Evolutionary conservation across 345 rosid species (phyloP).

Genomic region (Populus simonii): DNA sequence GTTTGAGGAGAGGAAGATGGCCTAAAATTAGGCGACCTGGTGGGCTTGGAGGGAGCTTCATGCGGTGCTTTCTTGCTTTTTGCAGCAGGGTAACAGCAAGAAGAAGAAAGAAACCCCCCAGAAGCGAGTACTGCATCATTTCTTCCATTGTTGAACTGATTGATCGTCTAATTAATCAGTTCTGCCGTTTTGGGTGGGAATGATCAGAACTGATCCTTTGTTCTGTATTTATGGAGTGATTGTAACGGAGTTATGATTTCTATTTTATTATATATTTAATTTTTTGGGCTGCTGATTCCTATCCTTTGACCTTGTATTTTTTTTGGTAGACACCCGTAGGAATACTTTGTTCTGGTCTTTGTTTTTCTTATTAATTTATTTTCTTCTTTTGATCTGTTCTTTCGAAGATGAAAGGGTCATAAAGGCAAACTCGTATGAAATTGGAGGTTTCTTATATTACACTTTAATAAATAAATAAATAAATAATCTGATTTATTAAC

Average conservation of each 20-base stretch:
- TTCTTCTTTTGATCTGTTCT: too few relatives aligned
- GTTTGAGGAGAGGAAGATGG: conserved; percentile 19
- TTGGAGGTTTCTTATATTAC: too few relatives aligned
- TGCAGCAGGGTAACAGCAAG: neutral
- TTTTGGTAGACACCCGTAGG: too few relatives aligned
- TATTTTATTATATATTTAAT: neutral
- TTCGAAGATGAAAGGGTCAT: too few relatives aligned
- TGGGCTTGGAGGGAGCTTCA: conserved; percentile 16
- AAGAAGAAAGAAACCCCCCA: neutral
- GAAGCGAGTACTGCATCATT: neutral
- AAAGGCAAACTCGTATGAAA: too few relatives aligned
- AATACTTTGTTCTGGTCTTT: neutral
- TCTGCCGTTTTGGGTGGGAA: neutral
- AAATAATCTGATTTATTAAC: too few relatives aligned
- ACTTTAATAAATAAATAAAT: too few relatives aligned
- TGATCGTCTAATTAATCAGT: neutral
- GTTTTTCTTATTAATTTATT: neutral
- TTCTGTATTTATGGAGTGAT: neutral
- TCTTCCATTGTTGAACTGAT: conserved; percentile 1
- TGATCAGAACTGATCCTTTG: neutral
- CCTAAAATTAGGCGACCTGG: conserved; percentile 11
- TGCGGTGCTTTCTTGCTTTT: neutral
- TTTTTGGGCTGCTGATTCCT: neutral
- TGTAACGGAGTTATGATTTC: neutral
- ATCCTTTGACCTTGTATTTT: neutral